These are phyloP conservation scores for Phytophthora tentaculata DNA, from an alignment of 352 stramenopile species.

Conservation along the genomic window DNA sequence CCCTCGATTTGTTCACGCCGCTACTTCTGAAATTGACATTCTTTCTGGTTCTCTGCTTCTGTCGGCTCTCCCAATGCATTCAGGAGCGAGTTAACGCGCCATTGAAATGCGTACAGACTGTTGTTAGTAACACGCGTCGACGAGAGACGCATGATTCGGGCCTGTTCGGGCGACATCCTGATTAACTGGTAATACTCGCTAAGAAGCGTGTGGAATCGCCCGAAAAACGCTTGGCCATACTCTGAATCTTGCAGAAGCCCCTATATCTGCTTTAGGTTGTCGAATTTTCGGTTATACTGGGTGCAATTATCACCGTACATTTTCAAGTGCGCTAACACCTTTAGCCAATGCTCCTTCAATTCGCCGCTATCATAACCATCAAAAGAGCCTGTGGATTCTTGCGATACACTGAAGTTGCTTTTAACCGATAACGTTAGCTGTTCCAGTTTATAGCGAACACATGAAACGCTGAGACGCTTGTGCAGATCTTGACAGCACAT, in stretches of 20 bases:
- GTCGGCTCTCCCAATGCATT: background rate
- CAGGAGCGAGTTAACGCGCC: slow-evolving; percentile 6
- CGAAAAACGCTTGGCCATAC: background rate
- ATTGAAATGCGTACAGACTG: slow-evolving; percentile 7
- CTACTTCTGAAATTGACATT: slow-evolving; percentile 1
- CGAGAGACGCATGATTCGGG: slow-evolving; percentile 4
- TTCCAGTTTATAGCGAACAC: slow-evolving; percentile 3
- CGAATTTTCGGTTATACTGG: background rate
- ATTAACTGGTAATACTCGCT: slow-evolving; percentile 6
- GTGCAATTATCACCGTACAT: background rate
- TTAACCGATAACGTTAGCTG: background rate
- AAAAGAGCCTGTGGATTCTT: slow-evolving; percentile 1
- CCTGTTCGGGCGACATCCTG: slow-evolving; percentile 9
- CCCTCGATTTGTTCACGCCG: slow-evolving; percentile 1
- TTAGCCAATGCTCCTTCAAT: background rate
- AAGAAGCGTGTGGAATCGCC: slow-evolving; percentile 1
- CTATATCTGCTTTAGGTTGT: background rate
- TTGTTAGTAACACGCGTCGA: slow-evolving; percentile 5
- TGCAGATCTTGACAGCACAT: slow-evolving; percentile 17
- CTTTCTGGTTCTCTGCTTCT: background rate
- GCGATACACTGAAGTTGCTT: background rate
- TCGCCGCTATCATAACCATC: background rate
- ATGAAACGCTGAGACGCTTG: background rate
- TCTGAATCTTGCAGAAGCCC: background rate
- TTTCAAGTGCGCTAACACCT: background rate